A percentile compares a stretch with the other conserved stretches of the same genome.
Conservation (phyloP, 75 land plant genomes). For the Picea sitchensis region DNA sequence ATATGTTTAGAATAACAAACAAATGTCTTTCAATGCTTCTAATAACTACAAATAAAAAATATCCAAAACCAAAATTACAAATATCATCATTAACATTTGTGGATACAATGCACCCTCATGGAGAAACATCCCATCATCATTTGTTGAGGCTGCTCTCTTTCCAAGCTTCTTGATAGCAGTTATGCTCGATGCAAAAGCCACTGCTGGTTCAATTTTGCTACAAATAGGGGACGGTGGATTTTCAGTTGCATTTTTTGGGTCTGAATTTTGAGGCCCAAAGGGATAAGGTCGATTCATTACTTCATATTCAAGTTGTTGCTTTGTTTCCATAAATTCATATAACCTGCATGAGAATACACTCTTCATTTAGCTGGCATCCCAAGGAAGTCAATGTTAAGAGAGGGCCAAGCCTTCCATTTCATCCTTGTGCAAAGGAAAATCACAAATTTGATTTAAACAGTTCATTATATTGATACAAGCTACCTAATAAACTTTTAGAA, state of each 20-base stretch:
- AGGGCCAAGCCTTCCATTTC: neutral
- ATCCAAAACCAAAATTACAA: neutral
- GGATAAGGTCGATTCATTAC: conserved; percentile 15
- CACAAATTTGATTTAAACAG: neutral
- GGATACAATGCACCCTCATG: conserved; percentile 54
- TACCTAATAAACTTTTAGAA: neutral
- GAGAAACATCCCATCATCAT: conserved; percentile 6
- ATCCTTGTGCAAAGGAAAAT: neutral
- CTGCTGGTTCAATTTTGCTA: neutral
- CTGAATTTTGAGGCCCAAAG: conserved; percentile 22
- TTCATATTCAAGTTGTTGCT: conserved; percentile 7
- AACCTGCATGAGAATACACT: conserved; percentile 30
- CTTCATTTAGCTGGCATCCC: neutral
- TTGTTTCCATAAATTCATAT: conserved; percentile 30
- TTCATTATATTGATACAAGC: neutral
- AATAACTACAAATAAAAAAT: neutral
- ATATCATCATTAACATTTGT: neutral
- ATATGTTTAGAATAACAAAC: neutral
- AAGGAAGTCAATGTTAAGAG: neutral
- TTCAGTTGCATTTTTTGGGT: neutral
- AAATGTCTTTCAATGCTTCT: neutral
- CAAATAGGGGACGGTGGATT: conserved; percentile 16
- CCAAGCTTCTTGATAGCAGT: conserved; percentile 33
- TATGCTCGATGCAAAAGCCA: conserved; percentile 28
- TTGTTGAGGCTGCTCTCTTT: conserved; percentile 10